Percentiles rank a stretch among this genome's conserved stretches.
Evolutionary conservation across 2,329 filamentous ascomycete species (phyloP).

Genomic region (Fonsecaea multimorphosa): DNA sequence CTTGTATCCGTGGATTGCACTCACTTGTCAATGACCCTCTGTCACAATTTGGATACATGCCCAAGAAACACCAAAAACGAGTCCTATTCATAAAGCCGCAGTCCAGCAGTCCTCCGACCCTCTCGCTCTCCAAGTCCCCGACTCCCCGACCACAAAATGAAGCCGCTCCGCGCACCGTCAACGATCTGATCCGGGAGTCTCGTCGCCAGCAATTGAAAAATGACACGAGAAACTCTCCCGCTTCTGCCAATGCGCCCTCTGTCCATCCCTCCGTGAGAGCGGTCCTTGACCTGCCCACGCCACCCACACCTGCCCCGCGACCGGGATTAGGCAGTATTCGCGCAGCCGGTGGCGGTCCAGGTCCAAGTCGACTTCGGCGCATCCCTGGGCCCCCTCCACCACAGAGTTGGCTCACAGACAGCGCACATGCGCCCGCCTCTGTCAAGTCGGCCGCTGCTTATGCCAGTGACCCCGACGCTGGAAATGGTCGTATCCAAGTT

Average conservation of each 20-base stretch:
- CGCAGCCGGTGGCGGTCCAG: slow-evolving; percentile 41
- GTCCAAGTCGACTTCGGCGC: slow-evolving; percentile 47
- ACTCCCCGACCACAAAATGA: slow-evolving; percentile 37
- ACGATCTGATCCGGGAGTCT: slow-evolving; percentile 55
- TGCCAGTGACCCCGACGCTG: slow-evolving; percentile 16
- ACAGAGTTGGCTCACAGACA: slow-evolving; percentile 51
- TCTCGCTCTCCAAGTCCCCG: slow-evolving; percentile 43
- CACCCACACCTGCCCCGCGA: slow-evolving; percentile 50
- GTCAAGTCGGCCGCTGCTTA: slow-evolving; percentile 6
- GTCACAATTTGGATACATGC: slow-evolving; percentile 45
- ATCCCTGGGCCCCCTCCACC: slow-evolving; percentile 55
- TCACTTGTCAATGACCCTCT: not conserved
- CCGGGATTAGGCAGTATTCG: not conserved
- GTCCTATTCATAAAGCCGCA: slow-evolving; percentile 49
- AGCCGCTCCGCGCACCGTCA: slow-evolving; percentile 48
- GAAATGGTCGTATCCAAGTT: slow-evolving; percentile 30
- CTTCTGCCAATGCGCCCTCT: slow-evolving; percentile 45
- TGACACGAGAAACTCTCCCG: slow-evolving; percentile 23
- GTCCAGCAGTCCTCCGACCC: slow-evolving; percentile 49
- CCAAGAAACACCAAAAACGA: slow-evolving; percentile 53
- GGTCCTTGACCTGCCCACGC: slow-evolving; percentile 53
- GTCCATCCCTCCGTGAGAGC: slow-evolving; percentile 54
- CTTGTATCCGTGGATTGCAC: not conserved
- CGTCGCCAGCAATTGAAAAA: slow-evolving; percentile 49
- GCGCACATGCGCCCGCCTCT: slow-evolving; percentile 32